Conservation (phyloP, 192 early-diverging fungal genomes). For the Funneliformis mosseae region DNA sequence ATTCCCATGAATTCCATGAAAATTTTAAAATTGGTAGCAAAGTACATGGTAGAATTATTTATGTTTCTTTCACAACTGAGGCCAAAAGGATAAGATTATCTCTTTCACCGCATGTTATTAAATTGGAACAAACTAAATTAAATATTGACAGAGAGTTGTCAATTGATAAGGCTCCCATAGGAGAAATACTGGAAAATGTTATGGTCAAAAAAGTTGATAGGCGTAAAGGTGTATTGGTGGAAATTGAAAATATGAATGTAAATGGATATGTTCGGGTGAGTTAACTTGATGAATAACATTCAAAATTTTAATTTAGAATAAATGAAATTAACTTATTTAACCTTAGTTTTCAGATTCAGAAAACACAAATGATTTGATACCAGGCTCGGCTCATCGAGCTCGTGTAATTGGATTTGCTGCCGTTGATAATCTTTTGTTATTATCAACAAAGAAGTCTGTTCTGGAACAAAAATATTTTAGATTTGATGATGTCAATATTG, state of each 20-base stretch:
- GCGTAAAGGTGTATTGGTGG: slow-evolving; percentile 64
- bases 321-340: no score
- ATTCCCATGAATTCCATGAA: slow-evolving; percentile 52
- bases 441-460: slow-evolving; percentile 72
- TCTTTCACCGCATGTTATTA: slow-evolving; percentile 57
- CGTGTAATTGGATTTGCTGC: slow-evolving; percentile 81
- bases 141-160: slow-evolving; percentile 19
- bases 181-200: slow-evolving; percentile 68
- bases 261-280: slow-evolving; percentile 55
- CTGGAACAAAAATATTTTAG: slow-evolving; percentile 72
- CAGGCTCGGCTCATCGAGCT: slow-evolving; percentile 73
- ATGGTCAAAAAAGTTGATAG: slow-evolving; percentile 63
- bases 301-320: no score
- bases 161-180: slow-evolving; percentile 62
- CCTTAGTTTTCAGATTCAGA: slow-evolving; percentile 31
- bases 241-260: slow-evolving; percentile 50
- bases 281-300: neutral
- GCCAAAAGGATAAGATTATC: slow-evolving; percentile 66
- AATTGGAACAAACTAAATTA: slow-evolving; percentile 37
- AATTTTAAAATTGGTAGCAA: slow-evolving; percentile 63
- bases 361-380: slow-evolving; percentile 55
- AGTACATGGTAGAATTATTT: slow-evolving; percentile 72
- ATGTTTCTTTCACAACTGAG: slow-evolving; percentile 65
- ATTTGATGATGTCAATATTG: slow-evolving; percentile 66
- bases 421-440: slow-evolving; percentile 70